Base-by-base conservation (phyloP, 2,329 filamentous ascomycete genomes). In the Seiridium unicorne region DNA sequence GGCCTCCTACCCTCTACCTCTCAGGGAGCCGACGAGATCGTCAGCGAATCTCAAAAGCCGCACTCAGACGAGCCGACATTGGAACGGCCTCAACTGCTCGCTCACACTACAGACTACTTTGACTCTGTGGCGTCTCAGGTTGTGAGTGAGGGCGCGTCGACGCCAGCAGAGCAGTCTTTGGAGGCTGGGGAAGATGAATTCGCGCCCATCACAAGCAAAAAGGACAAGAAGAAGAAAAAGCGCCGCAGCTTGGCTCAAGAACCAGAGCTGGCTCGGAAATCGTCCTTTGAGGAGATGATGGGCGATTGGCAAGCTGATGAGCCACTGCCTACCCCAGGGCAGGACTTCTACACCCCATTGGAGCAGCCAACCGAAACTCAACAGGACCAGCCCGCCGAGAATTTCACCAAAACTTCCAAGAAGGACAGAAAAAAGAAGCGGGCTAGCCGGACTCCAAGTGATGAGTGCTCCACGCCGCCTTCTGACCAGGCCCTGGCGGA, bases 341-440 rank as follows among this genome's bases (percentile, higher is more conserved):
- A 32, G 55, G 18, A 26, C 26, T 26, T 8, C 10, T 44, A 31
- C 26, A 44, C 35, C 34, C 46, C 44, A 26, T 9, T 58, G 13
- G 47, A 58, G 36, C 55, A 58, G 44, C n/a, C 55, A n/a, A 13
- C 35, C 32, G 35, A 51, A 4, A 9, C 18, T 32, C 47, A 44
- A 7, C 10, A 44, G 6, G 46, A 42, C 44, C 8, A 51, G 31
- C 13, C 26, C n/a, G 10, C 13, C 35, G 36, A 18, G 10, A 35
- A 8, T 11, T 31, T 18, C 3, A 10, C 47, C 10, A 34, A 44
- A 31, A 44, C 38, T 38, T 51, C 35, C 8, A 51, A 51, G 31
- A 57, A 57, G 31, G 49, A 70, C 55, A 73, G 73, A 62, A 72
- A 75, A 62, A 64, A 69, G 51, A 74, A 67, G 47, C 54, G 57